Percentiles rank a stretch among this genome's conserved stretches.
phyloP scores from a whole-genome alignment of 148 eudicot genomes.

The Pharnaceum exiguum region DNA sequence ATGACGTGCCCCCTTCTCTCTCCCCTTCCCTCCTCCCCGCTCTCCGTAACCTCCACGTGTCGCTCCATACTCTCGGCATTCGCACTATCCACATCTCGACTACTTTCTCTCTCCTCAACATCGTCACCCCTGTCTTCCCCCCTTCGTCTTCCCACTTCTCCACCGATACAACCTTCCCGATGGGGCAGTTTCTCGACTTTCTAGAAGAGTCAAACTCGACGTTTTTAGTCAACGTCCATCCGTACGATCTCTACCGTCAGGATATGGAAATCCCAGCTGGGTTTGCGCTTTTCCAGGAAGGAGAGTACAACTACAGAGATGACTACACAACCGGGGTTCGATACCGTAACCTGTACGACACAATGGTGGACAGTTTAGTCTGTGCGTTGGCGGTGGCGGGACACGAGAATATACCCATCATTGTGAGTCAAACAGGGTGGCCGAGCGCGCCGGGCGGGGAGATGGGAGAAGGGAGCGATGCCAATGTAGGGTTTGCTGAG shows the following conservation, averaged over 20 bases:
- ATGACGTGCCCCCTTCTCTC: conserved; percentile 26
- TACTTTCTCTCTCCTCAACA: conserved; percentile 46
- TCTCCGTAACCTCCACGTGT: conserved; percentile 40
- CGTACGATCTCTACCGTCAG: conserved; percentile 40
- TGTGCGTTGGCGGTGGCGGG: conserved; percentile 64
- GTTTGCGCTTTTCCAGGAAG: conserved; percentile 55
- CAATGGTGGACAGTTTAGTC: conserved; percentile 66
- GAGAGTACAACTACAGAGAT: conserved; percentile 53
- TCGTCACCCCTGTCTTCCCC: conserved; percentile 51
- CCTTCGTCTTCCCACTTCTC: conserved; percentile 71
- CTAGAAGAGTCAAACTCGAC: conserved; percentile 56
- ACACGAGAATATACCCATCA: conserved; percentile 66
- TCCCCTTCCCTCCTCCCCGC: conserved; percentile 47
- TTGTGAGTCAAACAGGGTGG: conserved; percentile 83
- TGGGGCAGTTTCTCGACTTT: conserved; percentile 51
- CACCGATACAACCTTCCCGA: conserved; percentile 34
- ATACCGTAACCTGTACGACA: conserved; percentile 74
- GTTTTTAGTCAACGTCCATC: conserved; percentile 56
- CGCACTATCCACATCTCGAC: conserved; percentile 53
- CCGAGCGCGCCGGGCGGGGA: conserved; percentile 29
- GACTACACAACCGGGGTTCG: conserved; percentile 69
- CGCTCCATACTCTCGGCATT: conserved; percentile 51
- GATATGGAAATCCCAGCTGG: conserved; percentile 55
- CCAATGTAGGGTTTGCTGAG: conserved; percentile 42
- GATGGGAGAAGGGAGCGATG: conserved; percentile 37